Base-by-base conservation (phyloP, 2,329 filamentous ascomycete species). In the Microcyclosporella mali region DNA sequence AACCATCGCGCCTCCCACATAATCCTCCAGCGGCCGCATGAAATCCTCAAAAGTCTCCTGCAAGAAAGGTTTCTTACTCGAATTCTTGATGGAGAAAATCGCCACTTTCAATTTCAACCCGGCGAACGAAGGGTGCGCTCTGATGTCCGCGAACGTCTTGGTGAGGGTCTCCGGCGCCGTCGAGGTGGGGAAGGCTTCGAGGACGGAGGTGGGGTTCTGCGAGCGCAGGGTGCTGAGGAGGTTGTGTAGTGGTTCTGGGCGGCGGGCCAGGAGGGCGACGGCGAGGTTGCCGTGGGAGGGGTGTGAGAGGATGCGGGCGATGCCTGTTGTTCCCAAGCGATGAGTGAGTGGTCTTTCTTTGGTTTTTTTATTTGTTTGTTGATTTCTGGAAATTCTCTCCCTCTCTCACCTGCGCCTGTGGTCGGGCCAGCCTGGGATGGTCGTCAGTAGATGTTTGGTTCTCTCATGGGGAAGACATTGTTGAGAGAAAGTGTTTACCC, bases 41-140 rank as follows among this genome's bases (percentile, higher is more conserved):
- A 73, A 75, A 2, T 66, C 64, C 17, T 75, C 70, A 18, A 71
- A 66, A 0, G 73, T 77, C 52, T 77, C 74, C 32, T 73, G 64
- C 35, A 78, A 62, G 57, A 78, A 79, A 0, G 75, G 72, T 49
- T 74, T 77, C 58, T 72, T 75, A 51, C 65, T 67, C 1, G 66
- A 66, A 49, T 77, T 71, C 56, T 78, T 80, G 55, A 80, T 69
- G 49, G 72, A 75, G 58, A 73, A 79, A 18, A 81, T 66, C 1
- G 74, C 71, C 9, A 52, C 40, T 37, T 68, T 64, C 3, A 79
- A 64, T 44, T 77, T 77, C 16, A 79, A 60, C 7, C 62, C 63
- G 16, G 62, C 53, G 59, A 78, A 75, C 18, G 69, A 71, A 6
- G 60, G 33, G 50, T 77, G 71, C 0, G 50, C 50, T n/a, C 67